A percentile compares a stretch with the other conserved stretches of the same genome.
These are phyloP conservation scores for Paraconiothyrium brasiliense DNA, from an alignment of 2,329 filamentous ascomycete genomes.

Conservation along the genomic window DNA sequence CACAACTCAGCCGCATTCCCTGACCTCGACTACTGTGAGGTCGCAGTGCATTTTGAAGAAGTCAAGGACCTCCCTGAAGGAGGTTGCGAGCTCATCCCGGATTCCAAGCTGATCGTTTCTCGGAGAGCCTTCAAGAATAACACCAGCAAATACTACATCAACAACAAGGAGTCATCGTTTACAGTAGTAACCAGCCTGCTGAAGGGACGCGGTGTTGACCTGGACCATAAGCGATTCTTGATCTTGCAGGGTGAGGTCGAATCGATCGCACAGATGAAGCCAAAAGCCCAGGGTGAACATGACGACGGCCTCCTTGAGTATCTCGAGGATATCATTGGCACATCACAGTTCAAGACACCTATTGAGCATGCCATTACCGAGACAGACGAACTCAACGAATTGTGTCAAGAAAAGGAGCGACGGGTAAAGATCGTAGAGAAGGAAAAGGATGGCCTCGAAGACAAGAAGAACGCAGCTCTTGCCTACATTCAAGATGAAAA, in stretches of 20 bases:
- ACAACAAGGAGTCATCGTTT: constrained; percentile 88
- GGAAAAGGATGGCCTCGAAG: constrained; percentile 89
- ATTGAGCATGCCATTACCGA: constrained; percentile 94
- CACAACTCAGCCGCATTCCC: constrained; percentile 93
- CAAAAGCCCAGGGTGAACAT: constrained; percentile 93
- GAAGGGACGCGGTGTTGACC: constrained; percentile 86
- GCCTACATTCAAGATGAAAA: constrained; percentile 93
- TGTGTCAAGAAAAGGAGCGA: constrained; percentile 92
- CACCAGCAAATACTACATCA: constrained; percentile 97
- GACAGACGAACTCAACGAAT: constrained; percentile 91
- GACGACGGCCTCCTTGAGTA: constrained; percentile 97
- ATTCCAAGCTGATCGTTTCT: constrained; percentile 87
- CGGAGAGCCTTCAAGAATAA: constrained; percentile 97
- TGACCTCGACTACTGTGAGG: constrained; percentile 89
- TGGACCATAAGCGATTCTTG: constrained; percentile 97
- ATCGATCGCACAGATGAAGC: constrained; percentile 98
- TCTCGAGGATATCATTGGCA: constrained; percentile 97
- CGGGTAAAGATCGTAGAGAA: constrained; percentile 98
- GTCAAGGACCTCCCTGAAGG: constrained; percentile 87
- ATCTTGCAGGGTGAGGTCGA: constrained; percentile 98
- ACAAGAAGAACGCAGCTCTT: constrained; percentile 95
- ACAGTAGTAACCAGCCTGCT: constrained; percentile 89
- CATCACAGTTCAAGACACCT: constrained; percentile 95
- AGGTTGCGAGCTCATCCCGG: constrained; percentile 77
- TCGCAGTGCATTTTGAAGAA: constrained; percentile 95